phyloP scores from a whole-genome alignment of 2,329 filamentous ascomycete genomes.

The Calycina herbarum region DNA sequence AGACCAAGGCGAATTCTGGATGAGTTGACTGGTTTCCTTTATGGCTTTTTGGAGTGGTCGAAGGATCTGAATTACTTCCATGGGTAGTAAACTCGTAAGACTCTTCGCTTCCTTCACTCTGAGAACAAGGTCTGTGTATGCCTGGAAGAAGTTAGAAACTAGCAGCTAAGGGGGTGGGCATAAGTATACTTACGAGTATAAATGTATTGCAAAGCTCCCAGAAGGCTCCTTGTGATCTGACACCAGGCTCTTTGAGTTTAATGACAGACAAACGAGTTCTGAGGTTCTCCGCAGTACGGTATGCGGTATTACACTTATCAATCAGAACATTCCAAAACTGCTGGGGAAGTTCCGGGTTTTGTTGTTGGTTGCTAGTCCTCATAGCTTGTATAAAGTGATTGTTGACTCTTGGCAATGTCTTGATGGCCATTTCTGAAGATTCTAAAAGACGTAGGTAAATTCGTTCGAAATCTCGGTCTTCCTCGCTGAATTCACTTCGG shows the following conservation, averaged over 20 bases:
- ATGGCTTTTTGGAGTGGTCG: constrained; percentile 80
- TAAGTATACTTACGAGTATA: constrained; percentile 46
- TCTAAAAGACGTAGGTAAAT: constrained; percentile 76
- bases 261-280: constrained; percentile 73
- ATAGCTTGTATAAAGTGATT: constrained; percentile 65
- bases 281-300: constrained; percentile 72
- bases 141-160: constrained; percentile 41
- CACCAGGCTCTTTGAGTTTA: constrained; percentile 80
- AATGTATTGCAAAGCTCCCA: constrained; percentile 75
- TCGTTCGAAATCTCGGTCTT: constrained; percentile 78
- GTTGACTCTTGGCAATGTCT: constrained; percentile 68
- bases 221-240: constrained; percentile 62
- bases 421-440: constrained; percentile 72
- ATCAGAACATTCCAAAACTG: constrained; percentile 71
- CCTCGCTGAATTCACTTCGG: constrained; percentile 63
- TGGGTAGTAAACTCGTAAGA: constrained; percentile 50
- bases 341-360: constrained; percentile 58
- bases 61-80: constrained; percentile 72
- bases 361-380: constrained; percentile 60
- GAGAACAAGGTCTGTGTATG: constrained; percentile 66
- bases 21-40: constrained; percentile 75
- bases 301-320: constrained; percentile 66
- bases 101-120: constrained; percentile 57
- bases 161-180: background rate
- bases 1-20: constrained; percentile 65